A percentile compares a stretch with the other conserved stretches of the same genome.
phyloP scores from a whole-genome alignment of 2,329 filamentous ascomycete genomes.

The Penicillium glabrum region DNA sequence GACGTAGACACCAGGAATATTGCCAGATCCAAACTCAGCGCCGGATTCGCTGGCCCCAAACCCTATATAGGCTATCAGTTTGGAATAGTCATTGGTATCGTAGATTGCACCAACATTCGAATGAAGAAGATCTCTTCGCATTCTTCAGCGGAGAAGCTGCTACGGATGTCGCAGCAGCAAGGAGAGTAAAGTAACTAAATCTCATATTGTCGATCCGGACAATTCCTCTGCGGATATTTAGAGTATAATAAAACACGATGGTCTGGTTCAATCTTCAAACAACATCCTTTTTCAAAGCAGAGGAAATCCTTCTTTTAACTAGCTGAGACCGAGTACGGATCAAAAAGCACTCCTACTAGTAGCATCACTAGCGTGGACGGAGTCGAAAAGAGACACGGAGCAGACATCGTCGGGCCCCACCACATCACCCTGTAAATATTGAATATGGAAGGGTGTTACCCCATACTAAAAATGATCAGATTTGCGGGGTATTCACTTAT shows the following conservation, averaged over 20 bases:
- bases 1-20: conserved; percentile 8
- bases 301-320: not conserved
- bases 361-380: not conserved
- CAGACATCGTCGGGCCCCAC: not conserved
- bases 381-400: conserved; percentile 20
- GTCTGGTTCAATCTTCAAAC: not conserved
- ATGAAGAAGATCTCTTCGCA: conserved; percentile 24
- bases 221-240: not conserved
- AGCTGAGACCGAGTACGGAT: not conserved
- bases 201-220: conserved; percentile 18
- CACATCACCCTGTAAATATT: not conserved
- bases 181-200: conserved; percentile 17
- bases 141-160: conserved; percentile 22
- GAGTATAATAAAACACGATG: not conserved
- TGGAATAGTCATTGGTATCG: not conserved
- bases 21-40: conserved; percentile 7
- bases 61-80: conserved; percentile 2
- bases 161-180: conserved; percentile 26
- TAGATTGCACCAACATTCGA: conserved; percentile 21
- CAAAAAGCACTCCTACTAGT: too few relatives aligned
- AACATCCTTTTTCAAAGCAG: too few relatives aligned
- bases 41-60: conserved; percentile 10
- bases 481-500: not conserved
- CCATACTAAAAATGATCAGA: not conserved
- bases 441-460: not conserved